These are phyloP conservation scores for Metschnikowia henanensis DNA, from an alignment of 805 yeast species.

Conservation along the genomic window DNA sequence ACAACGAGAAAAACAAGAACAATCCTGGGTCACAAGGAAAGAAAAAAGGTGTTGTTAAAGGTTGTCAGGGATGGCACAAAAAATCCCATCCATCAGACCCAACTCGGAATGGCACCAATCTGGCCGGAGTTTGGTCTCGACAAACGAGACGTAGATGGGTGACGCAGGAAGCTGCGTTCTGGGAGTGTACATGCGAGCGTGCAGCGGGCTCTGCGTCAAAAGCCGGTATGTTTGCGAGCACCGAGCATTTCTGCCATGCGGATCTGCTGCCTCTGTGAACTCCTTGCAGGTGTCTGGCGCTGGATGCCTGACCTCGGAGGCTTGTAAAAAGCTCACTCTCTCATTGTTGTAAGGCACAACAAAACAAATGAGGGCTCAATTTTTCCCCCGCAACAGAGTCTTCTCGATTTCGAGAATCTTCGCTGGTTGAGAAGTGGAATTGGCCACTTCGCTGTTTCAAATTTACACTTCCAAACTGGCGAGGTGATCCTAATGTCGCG, in stretches of 20 bases:
- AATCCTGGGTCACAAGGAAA: background rate
- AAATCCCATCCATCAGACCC: background rate
- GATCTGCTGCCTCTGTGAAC: no score
- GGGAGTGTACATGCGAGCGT: background rate
- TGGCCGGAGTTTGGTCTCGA: conserved; percentile 7
- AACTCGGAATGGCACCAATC: conserved; percentile 3
- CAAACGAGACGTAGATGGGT: background rate
- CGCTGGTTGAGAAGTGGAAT: no score
- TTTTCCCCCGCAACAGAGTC: no score
- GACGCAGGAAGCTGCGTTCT: background rate
- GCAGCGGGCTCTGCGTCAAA: background rate
- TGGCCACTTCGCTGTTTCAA: no score
- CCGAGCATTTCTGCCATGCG: no score
- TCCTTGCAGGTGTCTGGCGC: no score
- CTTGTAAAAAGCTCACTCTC: no score
- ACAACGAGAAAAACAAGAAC: background rate
- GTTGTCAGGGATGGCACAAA: background rate
- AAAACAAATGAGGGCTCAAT: no score
- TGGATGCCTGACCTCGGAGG: no score
- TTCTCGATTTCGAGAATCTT: no score
- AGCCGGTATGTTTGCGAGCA: background rate
- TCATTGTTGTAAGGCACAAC: no score
- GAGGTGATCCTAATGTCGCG: background rate
- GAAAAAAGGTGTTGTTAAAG: background rate
- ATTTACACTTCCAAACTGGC: no score